Evolutionary conservation across 2,329 filamentous ascomycete species (phyloP), one percentile per base, ranked within the genome.

Genomic region (Parascedosporium putredinis): DNA sequence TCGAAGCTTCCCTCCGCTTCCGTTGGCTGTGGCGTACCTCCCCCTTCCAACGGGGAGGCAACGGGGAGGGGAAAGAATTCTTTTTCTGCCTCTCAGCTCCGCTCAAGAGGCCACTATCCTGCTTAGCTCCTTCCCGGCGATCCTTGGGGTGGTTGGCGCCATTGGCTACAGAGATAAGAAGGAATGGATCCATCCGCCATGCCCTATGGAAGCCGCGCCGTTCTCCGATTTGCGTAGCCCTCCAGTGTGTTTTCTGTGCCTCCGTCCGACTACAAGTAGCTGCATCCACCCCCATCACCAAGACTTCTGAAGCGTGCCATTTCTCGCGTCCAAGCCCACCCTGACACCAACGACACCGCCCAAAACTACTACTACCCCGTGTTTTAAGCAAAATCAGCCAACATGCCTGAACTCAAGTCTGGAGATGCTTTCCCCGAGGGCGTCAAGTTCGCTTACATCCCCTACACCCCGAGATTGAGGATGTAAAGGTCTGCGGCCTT

Each of bases 381-480:
- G n/a, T n/a, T n/a, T n/a, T n/a, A n/a, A n/a, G n/a, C n/a, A n/a
- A n/a, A 23, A n/a, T 29, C 27, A 20, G 47, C 45, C 46, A 68
- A 53, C 53, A 76, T 78, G 75, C 60, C 83, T 71, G 76, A 76
- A 66, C 78, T 93, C 68, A 83, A 90, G 67, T 77, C 78, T 64
- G 90, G 90, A 63, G 88, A 95, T 67, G 73, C 74, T 65, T 91
- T 97, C 76, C 90, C 90, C 58, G 72, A 81, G 58, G 84, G 78
- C 59, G 83, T 95, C 54, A 74, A 75, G 67, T 96, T 96, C 76
- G 84, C 81, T 61, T 93, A 90, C 76, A 79, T 93, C 57, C 84
- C 87, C 54, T 88, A 87, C 67, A 77, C 81, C 12, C 77, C 51
- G 86, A 91, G 59, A 77, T 72, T 47, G 71, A 77, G 55, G 75